These are phyloP conservation scores for Candida albicans DNA, from an alignment of 1,139 yeast species.

Conservation along the genomic window DNA sequence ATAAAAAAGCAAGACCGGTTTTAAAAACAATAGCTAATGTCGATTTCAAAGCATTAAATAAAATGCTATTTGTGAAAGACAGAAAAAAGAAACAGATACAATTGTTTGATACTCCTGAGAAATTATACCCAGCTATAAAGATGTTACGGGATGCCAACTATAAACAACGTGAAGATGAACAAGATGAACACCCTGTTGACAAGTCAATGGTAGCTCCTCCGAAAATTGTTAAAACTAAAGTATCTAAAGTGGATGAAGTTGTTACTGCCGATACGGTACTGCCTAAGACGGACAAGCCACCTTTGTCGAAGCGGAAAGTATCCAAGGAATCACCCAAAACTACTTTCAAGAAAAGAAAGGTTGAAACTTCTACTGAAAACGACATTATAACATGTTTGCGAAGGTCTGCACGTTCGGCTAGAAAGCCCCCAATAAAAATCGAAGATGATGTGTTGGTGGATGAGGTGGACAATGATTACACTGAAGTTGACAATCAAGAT, in stretches of 20 bases:
- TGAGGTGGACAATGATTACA: background rate
- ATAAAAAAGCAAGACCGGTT: constrained; percentile 13
- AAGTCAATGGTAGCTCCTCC: no score
- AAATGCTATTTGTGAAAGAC: constrained; percentile 19
- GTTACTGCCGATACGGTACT: background rate
- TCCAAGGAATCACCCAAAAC: constrained; percentile 1
- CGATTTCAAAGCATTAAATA: constrained; percentile 20
- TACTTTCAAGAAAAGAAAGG: background rate
- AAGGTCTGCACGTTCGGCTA: constrained; percentile 1
- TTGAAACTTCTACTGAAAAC: background rate
- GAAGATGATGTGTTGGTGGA: background rate
- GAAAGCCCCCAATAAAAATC: background rate
- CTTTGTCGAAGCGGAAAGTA: constrained; percentile 8
- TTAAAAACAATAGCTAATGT: background rate
- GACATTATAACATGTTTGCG: background rate
- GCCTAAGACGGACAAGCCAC: no score
- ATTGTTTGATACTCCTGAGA: constrained; percentile 12
- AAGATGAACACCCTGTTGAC: background rate
- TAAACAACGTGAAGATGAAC: background rate
- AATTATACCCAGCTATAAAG: background rate
- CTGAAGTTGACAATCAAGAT: background rate
- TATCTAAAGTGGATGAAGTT: background rate
- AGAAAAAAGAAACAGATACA: constrained; percentile 29
- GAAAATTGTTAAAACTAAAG: no score
- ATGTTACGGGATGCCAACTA: background rate